A percentile compares a stretch with the other conserved stretches of the same genome.
phyloP scores from a whole-genome alignment of 2,329 filamentous ascomycete species.

The Claviceps africana region DNA sequence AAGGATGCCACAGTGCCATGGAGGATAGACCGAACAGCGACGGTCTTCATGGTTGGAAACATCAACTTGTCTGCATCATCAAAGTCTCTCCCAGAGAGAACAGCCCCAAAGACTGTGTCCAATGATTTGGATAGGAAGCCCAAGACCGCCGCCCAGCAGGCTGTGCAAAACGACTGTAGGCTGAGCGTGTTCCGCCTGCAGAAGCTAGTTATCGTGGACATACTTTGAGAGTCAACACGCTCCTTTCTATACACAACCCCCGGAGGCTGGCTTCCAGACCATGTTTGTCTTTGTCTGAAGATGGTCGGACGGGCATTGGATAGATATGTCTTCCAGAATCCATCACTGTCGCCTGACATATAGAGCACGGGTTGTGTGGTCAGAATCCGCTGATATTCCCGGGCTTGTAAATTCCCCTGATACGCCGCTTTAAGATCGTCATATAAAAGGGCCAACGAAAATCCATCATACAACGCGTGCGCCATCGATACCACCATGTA shows the following conservation, averaged over 20 bases:
- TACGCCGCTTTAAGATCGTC: conserved; percentile 57
- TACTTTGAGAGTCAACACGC: not conserved
- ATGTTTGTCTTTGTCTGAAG: conserved; percentile 8
- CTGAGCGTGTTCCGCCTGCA: conserved; percentile 57
- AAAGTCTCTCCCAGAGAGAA: conserved; percentile 72
- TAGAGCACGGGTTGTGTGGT: conserved; percentile 5
- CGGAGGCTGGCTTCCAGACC: not conserved
- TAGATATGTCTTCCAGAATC: conserved; percentile 62
- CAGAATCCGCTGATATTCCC: conserved; percentile 22
- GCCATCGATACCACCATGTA: conserved; percentile 57
- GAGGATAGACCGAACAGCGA: conserved; percentile 57
- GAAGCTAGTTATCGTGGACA: conserved; percentile 29
- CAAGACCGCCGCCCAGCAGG: conserved; percentile 60
- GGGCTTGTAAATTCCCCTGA: conserved; percentile 21
- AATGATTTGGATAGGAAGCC: conserved; percentile 48
- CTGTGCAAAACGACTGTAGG: conserved; percentile 61
- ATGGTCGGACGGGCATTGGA: conserved; percentile 30
- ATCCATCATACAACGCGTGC: conserved; percentile 83
- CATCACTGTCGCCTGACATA: conserved; percentile 10
- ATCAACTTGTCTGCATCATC: conserved; percentile 52
- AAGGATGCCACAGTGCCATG: conserved; percentile 54
- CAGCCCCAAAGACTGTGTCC: conserved; percentile 69
- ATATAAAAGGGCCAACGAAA: conserved; percentile 64
- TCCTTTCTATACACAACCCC: conserved; percentile 7
- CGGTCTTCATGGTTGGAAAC: conserved; percentile 89